Evolutionary conservation across 2,329 filamentous ascomycete genomes (phyloP).

Genomic region (Fusarium sp.): DNA sequence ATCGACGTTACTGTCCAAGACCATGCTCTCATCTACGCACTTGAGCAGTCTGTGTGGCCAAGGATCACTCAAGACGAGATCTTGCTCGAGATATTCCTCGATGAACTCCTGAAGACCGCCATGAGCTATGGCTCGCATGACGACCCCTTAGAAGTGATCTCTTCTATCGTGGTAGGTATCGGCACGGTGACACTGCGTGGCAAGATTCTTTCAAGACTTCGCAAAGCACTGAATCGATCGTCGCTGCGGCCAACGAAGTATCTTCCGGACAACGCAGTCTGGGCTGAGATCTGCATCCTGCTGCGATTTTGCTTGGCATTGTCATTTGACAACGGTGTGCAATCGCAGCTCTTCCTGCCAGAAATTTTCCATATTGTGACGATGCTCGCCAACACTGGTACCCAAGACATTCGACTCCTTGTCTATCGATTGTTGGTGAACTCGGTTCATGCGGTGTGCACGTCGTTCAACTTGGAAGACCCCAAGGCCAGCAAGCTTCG

Average conservation of each 20-base stretch:
- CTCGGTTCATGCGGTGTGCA: conserved; percentile 74
- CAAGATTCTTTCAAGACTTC: conserved; percentile 71
- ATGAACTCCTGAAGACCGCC: conserved; percentile 73
- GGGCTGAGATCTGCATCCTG: conserved; percentile 75
- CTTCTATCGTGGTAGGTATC: conserved; percentile 71
- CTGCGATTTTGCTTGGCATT: conserved; percentile 73
- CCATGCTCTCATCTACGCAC: conserved; percentile 65
- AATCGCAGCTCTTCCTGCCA: conserved; percentile 74
- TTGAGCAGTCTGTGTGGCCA: conserved; percentile 76
- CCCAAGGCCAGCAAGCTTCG: conserved; percentile 65
- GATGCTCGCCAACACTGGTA: conserved; percentile 75
- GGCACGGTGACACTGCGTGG: conserved; percentile 73
- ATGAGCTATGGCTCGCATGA: conserved; percentile 67
- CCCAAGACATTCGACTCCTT: conserved; percentile 64
- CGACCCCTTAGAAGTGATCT: conserved; percentile 68
- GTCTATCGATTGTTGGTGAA: conserved; percentile 74
- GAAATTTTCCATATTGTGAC: conserved; percentile 78
- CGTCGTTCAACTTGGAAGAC: conserved; percentile 72
- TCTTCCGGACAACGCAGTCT: conserved; percentile 74
- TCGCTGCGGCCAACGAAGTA: conserved; percentile 73
- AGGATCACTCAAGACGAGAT: conserved; percentile 72
- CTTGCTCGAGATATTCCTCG: conserved; percentile 73
- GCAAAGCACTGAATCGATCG: conserved; percentile 74
- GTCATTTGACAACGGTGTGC: conserved; percentile 74
- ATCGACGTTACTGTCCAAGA: conserved; percentile 73